These are phyloP conservation scores for Salvia miltiorrhiza DNA, from an alignment of 257 asterid genomes.

Conservation along the genomic window DNA sequence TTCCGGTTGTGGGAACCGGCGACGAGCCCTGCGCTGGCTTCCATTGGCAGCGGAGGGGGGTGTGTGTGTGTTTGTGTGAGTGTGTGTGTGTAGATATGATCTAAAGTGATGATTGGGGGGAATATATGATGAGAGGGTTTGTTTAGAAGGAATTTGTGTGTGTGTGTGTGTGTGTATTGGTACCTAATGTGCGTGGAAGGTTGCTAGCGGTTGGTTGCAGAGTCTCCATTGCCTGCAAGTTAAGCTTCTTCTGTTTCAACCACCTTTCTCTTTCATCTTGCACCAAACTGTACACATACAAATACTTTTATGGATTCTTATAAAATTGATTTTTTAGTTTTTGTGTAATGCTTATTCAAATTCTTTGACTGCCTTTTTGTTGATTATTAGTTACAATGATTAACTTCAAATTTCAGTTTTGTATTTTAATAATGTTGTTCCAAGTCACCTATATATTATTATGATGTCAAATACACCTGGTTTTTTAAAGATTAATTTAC, in stretches of 20 bases:
- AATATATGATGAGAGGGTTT: conserved; percentile 34
- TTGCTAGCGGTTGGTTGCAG: conserved; percentile 59
- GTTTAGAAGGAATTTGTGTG: conserved; percentile 49
- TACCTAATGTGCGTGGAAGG: conserved; percentile 46
- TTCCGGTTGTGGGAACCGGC: conserved; percentile 98
- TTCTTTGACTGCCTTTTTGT: conserved; percentile 12
- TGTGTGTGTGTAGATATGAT: conserved; percentile 22
- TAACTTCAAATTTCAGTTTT: neutral
- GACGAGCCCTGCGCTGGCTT: conserved; percentile 93
- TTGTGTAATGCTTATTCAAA: neutral
- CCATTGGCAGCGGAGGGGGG: conserved; percentile 40
- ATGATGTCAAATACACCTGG: too few relatives aligned
- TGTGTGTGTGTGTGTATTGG: conserved; percentile 25
- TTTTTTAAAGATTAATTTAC: too few relatives aligned
- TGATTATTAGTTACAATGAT: conserved; percentile 13
- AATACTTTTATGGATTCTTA: too few relatives aligned
- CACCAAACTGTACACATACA: conserved; percentile 10
- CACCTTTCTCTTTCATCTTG: conserved; percentile 28
- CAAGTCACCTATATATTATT: too few relatives aligned
- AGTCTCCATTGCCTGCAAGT: conserved; percentile 90
- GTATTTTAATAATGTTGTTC: too few relatives aligned
- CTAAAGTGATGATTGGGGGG: conserved; percentile 6
- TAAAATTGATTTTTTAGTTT: too few relatives aligned
- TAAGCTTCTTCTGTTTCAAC: conserved; percentile 46
- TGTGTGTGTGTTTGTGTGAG: neutral